Evolutionary conservation across 805 yeast genomes (phyloP), one percentile per base, ranked within the genome.

Genomic region (Kuraishia borneana): DNA sequence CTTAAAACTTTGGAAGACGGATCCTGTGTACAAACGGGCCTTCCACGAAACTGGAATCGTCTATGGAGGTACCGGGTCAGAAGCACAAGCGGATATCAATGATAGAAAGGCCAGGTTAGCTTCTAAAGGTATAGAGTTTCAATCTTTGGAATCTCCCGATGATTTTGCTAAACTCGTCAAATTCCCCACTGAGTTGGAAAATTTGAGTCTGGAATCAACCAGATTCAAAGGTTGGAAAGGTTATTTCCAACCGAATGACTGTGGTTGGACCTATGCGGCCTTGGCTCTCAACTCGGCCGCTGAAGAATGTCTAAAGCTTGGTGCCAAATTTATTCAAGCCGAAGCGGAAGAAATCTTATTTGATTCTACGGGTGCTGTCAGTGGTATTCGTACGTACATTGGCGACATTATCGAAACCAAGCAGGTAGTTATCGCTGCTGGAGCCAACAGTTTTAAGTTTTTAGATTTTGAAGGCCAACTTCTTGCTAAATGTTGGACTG

Each of bases 401-500:
- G 65, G 63, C 1, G 26, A 43, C 12, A 30, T 45, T 1, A 31
- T 54, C 12, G 30, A 34, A 2, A 56, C 54, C 16, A 50, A 48
- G 6, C 50, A 43, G 16, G 46, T 45, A 13, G 53, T 63, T n/a
- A 41, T 63, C 2, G 43, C 54, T 37, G 63, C 65, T 2, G 68
- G 67, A 30, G 68, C 68, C 3, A 47, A 47, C n/a, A 52, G 65
- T 0, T 45, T 46, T 21, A 50, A 48, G 31, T 36, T 63, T 19
- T 32, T 60, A 9, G 61, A 61, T 36, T 58, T 58, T 41, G 35
- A 52, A 26, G 51, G 50, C 3, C 66, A 60, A 34, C 39, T 61
- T 9, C 36, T 56, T 3, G 64, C 65, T 20, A 61, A 58, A 36
- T 55, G 62, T 30, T 62, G 61, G 60, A 54, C 66, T 9, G 58